Evolutionary conservation across 1,284 basidiomycete species (phyloP).

Genomic region (Leucoagaricus sp.): DNA sequence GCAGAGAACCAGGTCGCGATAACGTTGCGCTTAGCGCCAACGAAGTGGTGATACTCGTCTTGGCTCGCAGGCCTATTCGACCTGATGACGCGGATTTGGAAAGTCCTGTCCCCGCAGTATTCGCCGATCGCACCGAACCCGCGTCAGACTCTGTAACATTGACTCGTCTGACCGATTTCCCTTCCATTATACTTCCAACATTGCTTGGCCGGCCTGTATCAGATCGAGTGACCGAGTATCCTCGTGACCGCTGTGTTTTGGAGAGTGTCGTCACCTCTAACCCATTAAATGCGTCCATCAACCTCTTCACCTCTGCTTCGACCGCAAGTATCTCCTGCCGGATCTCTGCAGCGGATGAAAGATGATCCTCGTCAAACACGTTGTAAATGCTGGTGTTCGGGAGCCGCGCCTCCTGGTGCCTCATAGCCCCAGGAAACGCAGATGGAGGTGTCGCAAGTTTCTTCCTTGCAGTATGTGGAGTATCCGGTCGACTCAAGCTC

Average conservation of each 20-base stretch:
- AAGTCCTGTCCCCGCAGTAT: constrained; percentile 46
- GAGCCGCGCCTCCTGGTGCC: constrained; percentile 37
- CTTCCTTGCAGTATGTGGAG: constrained; percentile 20
- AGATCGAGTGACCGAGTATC: constrained; percentile 12
- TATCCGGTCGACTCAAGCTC: constrained; percentile 32
- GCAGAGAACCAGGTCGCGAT: constrained; percentile 32
- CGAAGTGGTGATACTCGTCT: constrained; percentile 28
- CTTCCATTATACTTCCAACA: constrained; percentile 29
- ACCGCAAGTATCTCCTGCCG: constrained; percentile 63
- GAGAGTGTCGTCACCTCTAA: constrained; percentile 69
- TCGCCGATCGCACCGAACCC: constrained; percentile 50
- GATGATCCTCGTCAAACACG: constrained; percentile 51
- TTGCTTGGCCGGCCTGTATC: constrained; percentile 11
- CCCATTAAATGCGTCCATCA: constrained; percentile 76
- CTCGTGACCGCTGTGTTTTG: constrained; percentile 40
- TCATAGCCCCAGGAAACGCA: constrained; percentile 46
- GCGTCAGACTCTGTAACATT: constrained; percentile 42
- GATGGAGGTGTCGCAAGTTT: constrained; percentile 54
- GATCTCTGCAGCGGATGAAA: constrained; percentile 61
- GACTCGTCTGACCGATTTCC: constrained; percentile 32
- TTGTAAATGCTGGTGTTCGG: constrained; percentile 37
- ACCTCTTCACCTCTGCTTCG: constrained; percentile 64
- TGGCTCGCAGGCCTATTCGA: constrained; percentile 29
- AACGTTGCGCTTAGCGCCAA: constrained; percentile 23
- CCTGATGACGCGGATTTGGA: constrained; percentile 42